These are phyloP conservation scores for Saccharomycopsis hybrid DNA, from an alignment of 1,139 yeast genomes.

Conservation along the genomic window DNA sequence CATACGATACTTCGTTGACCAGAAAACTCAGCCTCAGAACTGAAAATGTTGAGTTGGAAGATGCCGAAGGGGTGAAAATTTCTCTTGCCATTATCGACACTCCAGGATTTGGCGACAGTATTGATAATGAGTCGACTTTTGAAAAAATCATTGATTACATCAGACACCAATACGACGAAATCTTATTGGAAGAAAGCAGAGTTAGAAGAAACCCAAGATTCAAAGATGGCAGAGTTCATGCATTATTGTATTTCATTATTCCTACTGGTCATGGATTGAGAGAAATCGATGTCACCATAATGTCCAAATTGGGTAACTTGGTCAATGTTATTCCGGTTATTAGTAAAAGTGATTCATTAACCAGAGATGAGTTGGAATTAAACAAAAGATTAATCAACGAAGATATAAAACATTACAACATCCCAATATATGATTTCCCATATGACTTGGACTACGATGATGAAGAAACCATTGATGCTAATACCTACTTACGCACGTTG, in stretches of 20 bases:
- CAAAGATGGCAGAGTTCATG: constrained; percentile 71
- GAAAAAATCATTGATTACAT: constrained; percentile 62
- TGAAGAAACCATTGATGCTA: constrained; percentile 76
- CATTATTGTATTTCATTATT: constrained; percentile 60
- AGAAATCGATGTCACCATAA: constrained; percentile 69
- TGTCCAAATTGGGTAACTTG: constrained; percentile 68
- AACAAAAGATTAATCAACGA: constrained; percentile 60
- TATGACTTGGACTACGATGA: constrained; percentile 56
- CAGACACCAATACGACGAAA: constrained; percentile 81
- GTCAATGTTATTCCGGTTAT: constrained; percentile 88
- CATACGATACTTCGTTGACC: constrained; percentile 36
- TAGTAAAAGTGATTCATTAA: constrained; percentile 81
- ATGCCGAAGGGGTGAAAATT: constrained; percentile 68
- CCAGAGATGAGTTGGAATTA: constrained; percentile 61
- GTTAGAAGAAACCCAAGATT: constrained; percentile 83
- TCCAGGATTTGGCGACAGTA: constrained; percentile 73
- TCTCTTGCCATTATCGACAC: constrained; percentile 67
- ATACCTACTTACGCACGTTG: constrained; percentile 63
- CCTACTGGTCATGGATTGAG: constrained; percentile 76
- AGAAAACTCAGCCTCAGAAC: constrained; percentile 42
- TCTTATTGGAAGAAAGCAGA: constrained; percentile 84
- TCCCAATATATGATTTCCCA: constrained; percentile 82
- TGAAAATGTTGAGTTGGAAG: constrained; percentile 57
- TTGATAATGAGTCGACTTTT: constrained; percentile 58
- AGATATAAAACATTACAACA: constrained; percentile 69